phyloP scores from a whole-genome alignment of 805 yeast genomes.

The Crinitomyces ghanaensis region DNA sequence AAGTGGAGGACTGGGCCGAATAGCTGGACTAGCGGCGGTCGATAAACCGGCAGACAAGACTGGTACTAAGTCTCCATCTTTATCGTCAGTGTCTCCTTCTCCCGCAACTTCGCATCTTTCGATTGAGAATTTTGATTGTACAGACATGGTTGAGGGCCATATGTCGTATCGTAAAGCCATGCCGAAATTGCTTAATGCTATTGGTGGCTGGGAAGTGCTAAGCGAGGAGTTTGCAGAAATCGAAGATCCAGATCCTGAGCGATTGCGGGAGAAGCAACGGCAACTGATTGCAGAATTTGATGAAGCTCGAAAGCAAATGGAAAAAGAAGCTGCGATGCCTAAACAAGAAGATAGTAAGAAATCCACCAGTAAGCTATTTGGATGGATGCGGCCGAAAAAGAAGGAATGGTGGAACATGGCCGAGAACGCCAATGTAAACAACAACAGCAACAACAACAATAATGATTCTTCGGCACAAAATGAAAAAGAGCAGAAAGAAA shows the following conservation, averaged over 20 bases:
- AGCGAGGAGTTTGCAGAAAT: slow-evolving; percentile 91
- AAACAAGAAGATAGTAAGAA: slow-evolving; percentile 24
- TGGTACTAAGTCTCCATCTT: no score
- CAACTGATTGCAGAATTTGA: slow-evolving; percentile 77
- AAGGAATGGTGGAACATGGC: slow-evolving; percentile 48
- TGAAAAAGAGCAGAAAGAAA: slow-evolving; percentile 30
- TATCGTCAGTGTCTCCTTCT: no score
- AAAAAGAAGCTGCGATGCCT: slow-evolving; percentile 17
- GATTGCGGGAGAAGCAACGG: slow-evolving; percentile 64
- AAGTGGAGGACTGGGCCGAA: slow-evolving; percentile 84
- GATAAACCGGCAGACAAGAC: slow-evolving; percentile 34
- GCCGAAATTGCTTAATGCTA: slow-evolving; percentile 62
- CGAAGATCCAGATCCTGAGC: slow-evolving; percentile 90
- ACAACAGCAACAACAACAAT: no score
- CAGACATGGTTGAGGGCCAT: slow-evolving; percentile 83
- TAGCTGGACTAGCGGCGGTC: slow-evolving; percentile 79
- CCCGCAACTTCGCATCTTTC: no score
- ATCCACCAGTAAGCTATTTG: slow-evolving; percentile 30
- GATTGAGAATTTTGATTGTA: slow-evolving; percentile 78
- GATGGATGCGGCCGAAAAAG: slow-evolving; percentile 37
- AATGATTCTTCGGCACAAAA: slow-evolving; percentile 27
- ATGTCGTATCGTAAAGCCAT: slow-evolving; percentile 94
- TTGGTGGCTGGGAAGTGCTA: slow-evolving; percentile 67
- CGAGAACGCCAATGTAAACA: no score
- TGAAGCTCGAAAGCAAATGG: slow-evolving; percentile 60